Conservation (phyloP, 1,284 basidiomycete species). For the Moesziomyces globuligerus region DNA sequence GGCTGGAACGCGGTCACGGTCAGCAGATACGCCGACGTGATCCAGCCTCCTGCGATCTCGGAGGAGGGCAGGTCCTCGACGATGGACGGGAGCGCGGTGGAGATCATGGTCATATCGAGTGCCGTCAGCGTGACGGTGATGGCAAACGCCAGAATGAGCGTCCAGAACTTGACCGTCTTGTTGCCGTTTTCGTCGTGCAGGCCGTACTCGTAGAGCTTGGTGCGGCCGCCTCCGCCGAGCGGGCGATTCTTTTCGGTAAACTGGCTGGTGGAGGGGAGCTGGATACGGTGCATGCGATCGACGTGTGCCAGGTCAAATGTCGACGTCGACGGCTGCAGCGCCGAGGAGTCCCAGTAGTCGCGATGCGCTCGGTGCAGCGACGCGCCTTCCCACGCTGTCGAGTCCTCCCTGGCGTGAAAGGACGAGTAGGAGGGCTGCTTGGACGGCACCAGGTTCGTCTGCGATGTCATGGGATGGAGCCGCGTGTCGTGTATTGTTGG, state of each 20-base stretch:
- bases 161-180: constrained; percentile 48
- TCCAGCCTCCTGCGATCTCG: constrained; percentile 45
- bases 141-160: constrained; percentile 33
- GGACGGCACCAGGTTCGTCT: constrained; percentile 7
- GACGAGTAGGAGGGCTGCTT: constrained; percentile 3
- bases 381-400: neutral
- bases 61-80: constrained; percentile 44
- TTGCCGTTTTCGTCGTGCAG: constrained; percentile 24
- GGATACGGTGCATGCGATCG: neutral
- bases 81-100: constrained; percentile 49
- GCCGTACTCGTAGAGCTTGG: constrained; percentile 23
- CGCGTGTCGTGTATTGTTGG: constrained; percentile 2
- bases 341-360: constrained; percentile 23
- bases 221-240: constrained; percentile 1
- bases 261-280: constrained; percentile 4
- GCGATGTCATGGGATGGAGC: constrained; percentile 12
- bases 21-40: constrained; percentile 51
- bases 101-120: constrained; percentile 56
- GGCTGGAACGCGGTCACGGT: constrained; percentile 52
- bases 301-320: neutral
- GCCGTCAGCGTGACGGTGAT: constrained; percentile 39
- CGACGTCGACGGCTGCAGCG: constrained; percentile 15
- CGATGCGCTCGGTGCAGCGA: constrained; percentile 4
- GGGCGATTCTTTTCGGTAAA: constrained; percentile 4
- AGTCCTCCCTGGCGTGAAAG: neutral